These are phyloP conservation scores for Posidonia oceanica DNA, from an alignment of 116 monocot species.

Conservation along the genomic window DNA sequence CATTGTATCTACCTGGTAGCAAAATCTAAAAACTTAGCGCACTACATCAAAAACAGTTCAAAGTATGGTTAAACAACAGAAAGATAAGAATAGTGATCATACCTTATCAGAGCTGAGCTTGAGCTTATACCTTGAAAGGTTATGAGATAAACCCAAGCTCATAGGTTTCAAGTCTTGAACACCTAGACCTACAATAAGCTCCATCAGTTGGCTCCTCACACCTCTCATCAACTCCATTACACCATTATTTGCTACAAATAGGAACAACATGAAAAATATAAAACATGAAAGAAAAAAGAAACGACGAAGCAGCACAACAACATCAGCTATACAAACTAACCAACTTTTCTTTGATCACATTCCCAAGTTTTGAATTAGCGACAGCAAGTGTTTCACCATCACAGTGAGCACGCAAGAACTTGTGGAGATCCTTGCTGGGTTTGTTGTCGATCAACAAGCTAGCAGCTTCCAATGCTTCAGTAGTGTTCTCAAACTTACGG, in stretches of 20 bases:
- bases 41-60: too few species aligned
- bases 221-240: conserved; percentile 99
- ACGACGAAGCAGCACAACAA: too few species aligned
- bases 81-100: too few species aligned
- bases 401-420: conserved; percentile 74
- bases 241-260: conserved; percentile 55
- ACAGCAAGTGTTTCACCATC: conserved; percentile 79
- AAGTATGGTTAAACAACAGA: too few species aligned
- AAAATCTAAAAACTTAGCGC: too few species aligned
- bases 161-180: conserved; percentile 83
- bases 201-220: conserved; percentile 70
- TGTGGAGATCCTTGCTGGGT: conserved; percentile 74
- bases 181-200: conserved; percentile 75
- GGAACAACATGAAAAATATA: too few species aligned
- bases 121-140: conserved; percentile 82
- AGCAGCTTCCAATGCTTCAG: conserved; percentile 64
- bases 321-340: conserved; percentile 19
- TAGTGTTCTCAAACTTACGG: conserved; percentile 88
- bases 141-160: conserved; percentile 94
- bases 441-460: conserved; percentile 81
- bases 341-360: conserved; percentile 92
- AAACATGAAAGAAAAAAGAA: too few species aligned
- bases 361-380: conserved; percentile 88
- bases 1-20: too few species aligned
- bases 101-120: conserved; percentile 99